Evolutionary conservation across 106 monocot species (phyloP).

Genomic region (Allium fistulosum): DNA sequence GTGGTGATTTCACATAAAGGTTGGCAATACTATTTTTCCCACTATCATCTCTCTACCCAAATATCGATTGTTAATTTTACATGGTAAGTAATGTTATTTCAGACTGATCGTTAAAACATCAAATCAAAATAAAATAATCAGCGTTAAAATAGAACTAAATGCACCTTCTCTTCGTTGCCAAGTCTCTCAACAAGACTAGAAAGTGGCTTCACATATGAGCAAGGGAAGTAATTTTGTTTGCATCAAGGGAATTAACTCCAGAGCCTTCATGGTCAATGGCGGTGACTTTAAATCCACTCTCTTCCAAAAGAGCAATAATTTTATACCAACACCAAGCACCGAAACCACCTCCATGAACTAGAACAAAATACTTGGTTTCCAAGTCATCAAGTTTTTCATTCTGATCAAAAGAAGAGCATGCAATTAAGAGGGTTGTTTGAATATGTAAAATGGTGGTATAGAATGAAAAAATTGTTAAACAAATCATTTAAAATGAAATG

Average conservation of each 20-base stretch:
- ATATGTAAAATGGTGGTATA: no score
- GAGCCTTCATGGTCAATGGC: conserved; percentile 77
- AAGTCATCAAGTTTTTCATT: conserved; percentile 58
- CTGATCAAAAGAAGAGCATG: conserved; percentile 14
- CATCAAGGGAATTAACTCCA: conserved; percentile 70
- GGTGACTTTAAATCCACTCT: conserved; percentile 72
- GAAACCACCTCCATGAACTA: conserved; percentile 96
- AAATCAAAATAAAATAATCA: background rate
- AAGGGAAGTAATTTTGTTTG: conserved; percentile 68
- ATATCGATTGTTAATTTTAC: no score
- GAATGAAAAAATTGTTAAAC: no score
- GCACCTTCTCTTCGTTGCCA: conserved; percentile 60
- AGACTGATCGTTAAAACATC: background rate
- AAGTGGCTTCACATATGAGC: conserved; percentile 72
- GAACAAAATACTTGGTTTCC: conserved; percentile 72
- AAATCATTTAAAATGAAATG: no score
- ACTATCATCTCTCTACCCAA: no score
- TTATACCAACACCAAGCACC: conserved; percentile 99
- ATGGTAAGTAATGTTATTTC: background rate
- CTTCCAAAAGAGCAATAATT: conserved; percentile 78
- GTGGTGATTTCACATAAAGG: no score
- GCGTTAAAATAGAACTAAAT: background rate
- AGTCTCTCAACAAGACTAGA: conserved; percentile 62
- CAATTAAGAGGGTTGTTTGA: no score
- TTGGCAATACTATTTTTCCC: no score